phyloP scores from a whole-genome alignment of 208 protist genomes.

The Novymonas esmeraldas region DNA sequence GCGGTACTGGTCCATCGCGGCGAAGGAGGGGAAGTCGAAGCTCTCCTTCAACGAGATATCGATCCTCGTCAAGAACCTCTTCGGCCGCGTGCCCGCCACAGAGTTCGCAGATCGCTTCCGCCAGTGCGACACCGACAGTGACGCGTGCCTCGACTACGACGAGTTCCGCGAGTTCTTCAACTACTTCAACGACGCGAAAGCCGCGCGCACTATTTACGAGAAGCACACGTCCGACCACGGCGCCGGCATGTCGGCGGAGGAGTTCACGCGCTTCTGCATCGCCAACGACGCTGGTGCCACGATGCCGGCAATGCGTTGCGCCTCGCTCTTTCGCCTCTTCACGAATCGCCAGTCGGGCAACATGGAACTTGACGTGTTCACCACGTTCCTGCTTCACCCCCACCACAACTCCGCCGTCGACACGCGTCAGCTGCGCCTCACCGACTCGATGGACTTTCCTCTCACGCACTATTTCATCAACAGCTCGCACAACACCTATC shows the following conservation, averaged over 20 bases:
- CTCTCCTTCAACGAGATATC: slow-evolving; percentile 32
- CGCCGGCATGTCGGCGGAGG: slow-evolving; percentile 24
- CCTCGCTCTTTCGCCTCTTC: slow-evolving; percentile 40
- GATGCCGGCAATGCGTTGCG: slow-evolving; percentile 25
- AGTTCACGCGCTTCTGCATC: slow-evolving; percentile 30
- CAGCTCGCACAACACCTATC: slow-evolving; percentile 96
- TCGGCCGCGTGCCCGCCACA: slow-evolving; percentile 32
- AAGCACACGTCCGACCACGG: not conserved
- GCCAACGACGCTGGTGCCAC: slow-evolving; percentile 20
- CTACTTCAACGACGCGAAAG: slow-evolving; percentile 33
- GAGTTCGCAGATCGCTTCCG: slow-evolving; percentile 31
- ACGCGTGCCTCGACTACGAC: slow-evolving; percentile 33
- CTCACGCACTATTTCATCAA: slow-evolving; percentile 91
- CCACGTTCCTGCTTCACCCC: slow-evolving; percentile 31
- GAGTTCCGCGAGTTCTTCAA: slow-evolving; percentile 55
- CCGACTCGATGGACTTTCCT: slow-evolving; percentile 80
- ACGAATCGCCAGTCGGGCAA: slow-evolving; percentile 23
- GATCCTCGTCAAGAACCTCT: slow-evolving; percentile 24
- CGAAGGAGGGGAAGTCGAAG: slow-evolving; percentile 20
- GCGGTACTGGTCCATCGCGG: slow-evolving; percentile 25
- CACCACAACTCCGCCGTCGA: slow-evolving; percentile 24
- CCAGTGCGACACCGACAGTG: slow-evolving; percentile 30
- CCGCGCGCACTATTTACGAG: slow-evolving; percentile 12
- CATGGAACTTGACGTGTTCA: slow-evolving; percentile 43
- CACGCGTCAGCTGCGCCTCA: slow-evolving; percentile 18